A percentile compares a stretch with the other conserved stretches of the same genome.
Evolutionary conservation across 2,329 filamentous ascomycete genomes (phyloP).

Genomic region (Colletotrichum camelliae): DNA sequence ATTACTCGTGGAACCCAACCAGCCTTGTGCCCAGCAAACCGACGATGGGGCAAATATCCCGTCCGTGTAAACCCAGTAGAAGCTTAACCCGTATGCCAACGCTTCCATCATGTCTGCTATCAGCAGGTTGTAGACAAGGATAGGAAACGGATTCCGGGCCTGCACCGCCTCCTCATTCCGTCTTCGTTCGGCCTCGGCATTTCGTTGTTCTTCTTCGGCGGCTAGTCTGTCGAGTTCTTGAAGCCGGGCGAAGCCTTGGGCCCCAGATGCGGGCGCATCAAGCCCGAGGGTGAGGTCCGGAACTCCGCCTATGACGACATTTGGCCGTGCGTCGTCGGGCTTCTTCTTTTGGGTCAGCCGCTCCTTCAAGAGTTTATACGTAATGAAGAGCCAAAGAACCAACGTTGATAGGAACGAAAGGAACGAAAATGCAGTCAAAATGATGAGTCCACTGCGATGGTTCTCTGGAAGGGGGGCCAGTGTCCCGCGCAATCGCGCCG

Average conservation of each 20-base stretch:
- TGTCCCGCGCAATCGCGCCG: background rate
- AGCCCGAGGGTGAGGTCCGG: background rate
- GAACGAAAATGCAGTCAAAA: background rate
- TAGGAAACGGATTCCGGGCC: constrained; percentile 57
- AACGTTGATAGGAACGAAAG: background rate
- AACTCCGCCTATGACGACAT: background rate
- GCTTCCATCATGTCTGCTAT: constrained; percentile 65
- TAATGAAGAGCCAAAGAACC: constrained; percentile 3
- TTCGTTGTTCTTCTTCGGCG: background rate
- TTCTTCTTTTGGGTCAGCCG: background rate
- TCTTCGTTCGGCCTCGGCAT: background rate
- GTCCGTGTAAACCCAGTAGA: constrained; percentile 54
- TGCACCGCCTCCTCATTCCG: background rate
- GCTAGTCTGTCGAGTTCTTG: background rate
- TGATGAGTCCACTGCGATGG: background rate
- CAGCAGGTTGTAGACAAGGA: constrained; percentile 65
- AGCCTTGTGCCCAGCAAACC: constrained; percentile 60
- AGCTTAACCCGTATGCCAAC: constrained; percentile 59
- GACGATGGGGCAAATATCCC: constrained; percentile 51
- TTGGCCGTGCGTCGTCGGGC: background rate
- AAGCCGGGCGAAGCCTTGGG: background rate
- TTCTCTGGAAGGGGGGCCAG: constrained; percentile 3
- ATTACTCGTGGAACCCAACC: constrained; percentile 62
- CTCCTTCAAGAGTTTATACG: constrained; percentile 1
- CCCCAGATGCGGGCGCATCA: background rate